Base-by-base conservation (phyloP, 441 rosid species). In the Euphorbia celastroides region DNA sequence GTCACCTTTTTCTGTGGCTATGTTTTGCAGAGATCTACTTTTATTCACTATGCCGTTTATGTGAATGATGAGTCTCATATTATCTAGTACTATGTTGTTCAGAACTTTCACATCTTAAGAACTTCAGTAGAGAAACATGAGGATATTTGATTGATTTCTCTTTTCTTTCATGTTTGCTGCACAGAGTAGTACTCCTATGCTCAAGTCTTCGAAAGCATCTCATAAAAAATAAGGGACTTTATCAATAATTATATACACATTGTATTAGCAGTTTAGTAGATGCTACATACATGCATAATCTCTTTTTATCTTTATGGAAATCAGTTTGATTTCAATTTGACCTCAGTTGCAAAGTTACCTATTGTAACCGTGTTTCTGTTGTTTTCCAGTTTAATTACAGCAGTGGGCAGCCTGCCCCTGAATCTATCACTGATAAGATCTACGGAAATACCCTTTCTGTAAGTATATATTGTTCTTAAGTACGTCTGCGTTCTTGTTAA, bases 321-420 rank as follows among this genome's bases (percentile, higher is more conserved):
- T n/a, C n/a, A n/a, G n/a, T 50, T 57, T 60, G 60, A n/a, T 48
- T 62, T 31, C 28, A 20, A 30, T 14, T 52, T 36, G 62, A 44
- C 20, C 14, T 25, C 9, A 28, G 31, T 71, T 57, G 26, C 59
- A 28, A n/a, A 59, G 31, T 5, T 0, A 2, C 31, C 56, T 77
- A 42, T 52, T 31, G 23, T 60, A 66, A 68, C 55, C 58, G 20
- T 59, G 63, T 58, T 50, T 62, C 46, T 41, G 20, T 60, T 69
- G 50, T 52, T 72, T 75, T 66, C 56, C 85, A 88, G 96, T 94
- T 94, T 77, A 94, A 92, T 63, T 89, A 88, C 88, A 87, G 77
- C 86, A 92, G 99, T 32, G 98, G 97, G 65, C 98, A 92, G 77
- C 96, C 94, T 59, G 98, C 98, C 31, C 99, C 97, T 30, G 98